Conservation (phyloP, 2,329 filamentous ascomycete genomes). For the Aspergillus uvarum region DNA sequence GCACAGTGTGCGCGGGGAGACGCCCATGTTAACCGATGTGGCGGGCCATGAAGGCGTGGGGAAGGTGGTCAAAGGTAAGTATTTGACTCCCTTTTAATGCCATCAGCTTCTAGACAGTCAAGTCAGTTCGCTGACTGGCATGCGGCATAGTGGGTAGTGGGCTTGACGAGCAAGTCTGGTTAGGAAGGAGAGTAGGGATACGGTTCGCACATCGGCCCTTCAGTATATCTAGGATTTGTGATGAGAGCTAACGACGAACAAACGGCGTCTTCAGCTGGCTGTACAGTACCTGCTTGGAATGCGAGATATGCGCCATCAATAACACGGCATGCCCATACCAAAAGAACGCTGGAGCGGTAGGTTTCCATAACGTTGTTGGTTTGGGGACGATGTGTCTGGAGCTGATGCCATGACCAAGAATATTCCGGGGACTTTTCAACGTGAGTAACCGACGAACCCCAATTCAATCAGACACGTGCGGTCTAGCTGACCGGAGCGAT, state of each 20-base stretch:
- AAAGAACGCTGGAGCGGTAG: constrained; percentile 39
- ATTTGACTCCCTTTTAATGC: neutral
- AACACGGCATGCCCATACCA: constrained; percentile 41
- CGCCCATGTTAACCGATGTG: constrained; percentile 46
- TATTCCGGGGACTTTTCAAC: constrained; percentile 41
- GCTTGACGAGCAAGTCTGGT: constrained; percentile 29
- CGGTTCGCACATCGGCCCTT: constrained; percentile 23
- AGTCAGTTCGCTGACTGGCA: neutral
- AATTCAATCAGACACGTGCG: neutral
- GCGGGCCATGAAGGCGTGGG: constrained; percentile 51
- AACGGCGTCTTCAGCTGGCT: constrained; percentile 32
- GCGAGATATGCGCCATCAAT: constrained; percentile 40
- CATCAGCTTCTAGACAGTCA: neutral
- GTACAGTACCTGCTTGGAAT: constrained; percentile 39
- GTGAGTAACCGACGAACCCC: constrained; percentile 15
- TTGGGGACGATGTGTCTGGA: neutral
- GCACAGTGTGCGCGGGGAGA: constrained; percentile 45
- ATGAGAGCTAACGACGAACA: constrained; percentile 17
- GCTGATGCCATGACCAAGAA: constrained; percentile 26
- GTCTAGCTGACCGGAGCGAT: neutral
- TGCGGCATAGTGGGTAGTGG: constrained; percentile 26
- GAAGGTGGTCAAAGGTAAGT: constrained; percentile 37
- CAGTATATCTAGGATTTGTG: neutral
- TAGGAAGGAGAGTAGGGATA: constrained; percentile 33
- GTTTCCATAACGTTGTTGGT: constrained; percentile 5